Percentiles rank a stretch among this genome's conserved stretches.
Conservation (phyloP, 306 rosid genomes). For the Oxytropis ochrocephala region DNA sequence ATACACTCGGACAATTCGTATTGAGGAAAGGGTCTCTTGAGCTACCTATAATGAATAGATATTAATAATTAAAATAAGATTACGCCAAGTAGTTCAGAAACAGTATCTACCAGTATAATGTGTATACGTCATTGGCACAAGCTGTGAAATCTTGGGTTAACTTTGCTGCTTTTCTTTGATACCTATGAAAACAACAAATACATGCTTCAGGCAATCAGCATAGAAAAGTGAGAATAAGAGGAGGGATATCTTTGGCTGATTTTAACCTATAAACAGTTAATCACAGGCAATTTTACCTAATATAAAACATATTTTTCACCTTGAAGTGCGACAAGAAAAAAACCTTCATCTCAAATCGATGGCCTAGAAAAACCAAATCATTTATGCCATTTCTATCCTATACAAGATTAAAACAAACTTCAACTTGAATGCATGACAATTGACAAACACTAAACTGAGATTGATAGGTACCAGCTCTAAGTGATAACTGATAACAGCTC, state of each 20-base stretch:
- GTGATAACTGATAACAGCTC: no score
- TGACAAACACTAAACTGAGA: no score
- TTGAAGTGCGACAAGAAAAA: background rate
- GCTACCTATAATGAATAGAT: constrained; percentile 46
- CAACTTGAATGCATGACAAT: background rate
- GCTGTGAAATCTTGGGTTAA: constrained; percentile 68
- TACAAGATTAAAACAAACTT: background rate
- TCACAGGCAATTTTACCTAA: background rate
- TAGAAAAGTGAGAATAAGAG: background rate
- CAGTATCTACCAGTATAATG: constrained; percentile 5
- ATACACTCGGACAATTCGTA: constrained; percentile 47
- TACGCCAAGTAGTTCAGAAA: constrained; percentile 4
- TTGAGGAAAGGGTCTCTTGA: constrained; percentile 52
- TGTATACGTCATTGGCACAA: constrained; percentile 59
- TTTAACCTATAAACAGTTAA: constrained; percentile 9
- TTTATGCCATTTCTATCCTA: background rate
- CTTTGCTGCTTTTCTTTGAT: constrained; percentile 56
- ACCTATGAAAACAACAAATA: constrained; percentile 36
- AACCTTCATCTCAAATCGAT: background rate
- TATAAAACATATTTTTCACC: background rate
- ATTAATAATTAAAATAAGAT: constrained; percentile 5
- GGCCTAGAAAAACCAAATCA: background rate
- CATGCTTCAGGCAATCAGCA: constrained; percentile 21
- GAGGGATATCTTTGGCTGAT: background rate
- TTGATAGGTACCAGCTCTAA: no score